Percentiles rank a stretch among this genome's conserved stretches.
Conservation (phyloP, 345 rosid species). For the Punica granatum region DNA sequence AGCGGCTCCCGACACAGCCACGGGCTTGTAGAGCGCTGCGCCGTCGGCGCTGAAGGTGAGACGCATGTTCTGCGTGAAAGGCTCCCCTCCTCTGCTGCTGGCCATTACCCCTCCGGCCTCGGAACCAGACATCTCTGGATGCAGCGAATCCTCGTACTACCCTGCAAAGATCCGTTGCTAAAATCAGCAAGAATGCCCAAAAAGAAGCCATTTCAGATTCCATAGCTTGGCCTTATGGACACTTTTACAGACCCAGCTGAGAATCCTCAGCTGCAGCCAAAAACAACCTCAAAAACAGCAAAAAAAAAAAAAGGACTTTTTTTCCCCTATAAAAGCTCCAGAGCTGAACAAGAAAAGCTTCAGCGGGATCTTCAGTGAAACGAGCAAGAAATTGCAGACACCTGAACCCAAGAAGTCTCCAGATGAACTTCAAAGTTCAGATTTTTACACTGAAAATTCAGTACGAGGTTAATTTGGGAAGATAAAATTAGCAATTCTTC, state of each 20-base stretch:
- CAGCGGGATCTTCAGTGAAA: neutral
- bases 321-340: neutral
- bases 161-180: conserved; percentile 8
- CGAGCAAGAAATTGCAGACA: too few relatives aligned
- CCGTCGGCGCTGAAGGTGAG: conserved; percentile 41
- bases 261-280: neutral
- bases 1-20: conserved; percentile 9
- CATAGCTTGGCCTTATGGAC: neutral
- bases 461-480: neutral
- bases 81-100: conserved; percentile 21
- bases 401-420: neutral
- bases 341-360: neutral
- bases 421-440: neutral
- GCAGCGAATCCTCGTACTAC: conserved; percentile 14
- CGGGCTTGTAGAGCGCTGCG: conserved; percentile 36
- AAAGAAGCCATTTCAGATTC: neutral
- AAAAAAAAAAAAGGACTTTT: neutral
- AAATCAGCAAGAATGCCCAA: neutral
- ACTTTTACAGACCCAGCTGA: neutral
- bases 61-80: conserved; percentile 45
- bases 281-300: neutral
- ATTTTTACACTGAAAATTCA: neutral
- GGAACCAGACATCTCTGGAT: conserved; percentile 34
- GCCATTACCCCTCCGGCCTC: conserved; percentile 44
- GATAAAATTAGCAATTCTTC: neutral